Base-by-base conservation (phyloP, 345 rosid species). In the Salix brachista region DNA sequence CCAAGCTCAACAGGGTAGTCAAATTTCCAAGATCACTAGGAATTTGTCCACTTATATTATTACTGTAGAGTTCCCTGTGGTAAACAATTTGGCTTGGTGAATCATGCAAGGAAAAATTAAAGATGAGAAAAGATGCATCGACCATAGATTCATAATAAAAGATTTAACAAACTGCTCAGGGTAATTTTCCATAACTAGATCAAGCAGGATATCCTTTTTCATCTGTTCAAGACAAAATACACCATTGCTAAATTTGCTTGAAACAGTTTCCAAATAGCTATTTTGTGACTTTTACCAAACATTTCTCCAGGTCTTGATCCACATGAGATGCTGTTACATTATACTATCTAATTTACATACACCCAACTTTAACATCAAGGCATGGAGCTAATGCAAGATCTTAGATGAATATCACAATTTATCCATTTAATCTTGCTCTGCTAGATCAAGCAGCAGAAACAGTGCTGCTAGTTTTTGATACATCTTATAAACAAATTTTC, bases 1-100 rank as follows among this genome's bases (percentile, higher is more conserved):
- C 99, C 95, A 96, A 88, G 86, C 99, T 96, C 80, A 96, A 98
- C 86, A 96, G 84, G 88, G 80, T 93, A 72, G 98, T 96, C 83
- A 96, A 83, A 80, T 93, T 96, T 71, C 99, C 99, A 75, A 93
- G 94, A 82, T 96, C 97, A 80, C 89, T 89, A 69, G 99, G 99
- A 80, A 96, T 87, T 1, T 90, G 89, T 77, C 99, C 99, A 62
- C 88, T 91, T 77, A 93, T 87, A 82, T 92, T 96, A 79, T 96
- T 96, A 83, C 98, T 91, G 83, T 96, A 96, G 71, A 96, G 95
- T 72, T 96, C 99, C 94, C 99, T 96, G 92, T 74, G 73, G 83
- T 28, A 72, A 65, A 69, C 42, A 77, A 64, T 13, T 39, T 5
- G 37, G 52, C 71, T 74, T 44, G 65, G 61, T 71, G 28, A 78